These are phyloP conservation scores for Monascus ruber DNA, from an alignment of 2,329 filamentous ascomycete genomes.

Conservation along the genomic window DNA sequence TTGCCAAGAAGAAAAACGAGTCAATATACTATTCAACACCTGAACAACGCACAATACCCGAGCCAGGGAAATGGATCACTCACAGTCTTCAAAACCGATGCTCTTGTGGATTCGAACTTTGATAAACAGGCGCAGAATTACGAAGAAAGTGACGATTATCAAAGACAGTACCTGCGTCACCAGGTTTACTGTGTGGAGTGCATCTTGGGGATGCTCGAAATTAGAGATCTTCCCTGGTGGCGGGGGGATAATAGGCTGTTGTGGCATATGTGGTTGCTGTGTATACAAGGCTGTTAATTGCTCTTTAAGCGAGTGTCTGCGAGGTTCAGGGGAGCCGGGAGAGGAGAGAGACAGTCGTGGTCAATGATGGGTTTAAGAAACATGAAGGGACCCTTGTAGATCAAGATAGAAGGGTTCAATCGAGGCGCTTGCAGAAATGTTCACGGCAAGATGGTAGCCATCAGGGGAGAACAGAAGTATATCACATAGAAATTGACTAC, in stretches of 20 bases:
- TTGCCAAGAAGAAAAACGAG: neutral
- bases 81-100: conserved; percentile 24
- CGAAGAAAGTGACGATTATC: conserved; percentile 19
- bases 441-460: no score
- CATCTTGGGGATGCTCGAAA: conserved; percentile 14
- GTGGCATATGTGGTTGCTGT: neutral
- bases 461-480: no score
- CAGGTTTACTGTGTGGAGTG: conserved; percentile 20
- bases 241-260: conserved; percentile 4
- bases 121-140: conserved; percentile 19
- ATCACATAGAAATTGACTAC: no score
- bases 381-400: neutral
- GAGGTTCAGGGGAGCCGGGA: no score
- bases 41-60: no score
- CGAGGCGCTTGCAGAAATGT: neutral
- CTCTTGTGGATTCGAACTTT: conserved; percentile 21
- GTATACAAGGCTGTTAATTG: neutral
- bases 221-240: conserved; percentile 8
- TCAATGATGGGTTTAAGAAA: neutral
- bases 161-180: conserved; percentile 27
- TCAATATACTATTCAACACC: conserved; percentile 3
- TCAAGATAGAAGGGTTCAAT: neutral
- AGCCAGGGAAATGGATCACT: conserved; percentile 7
- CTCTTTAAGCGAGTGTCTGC: no score
- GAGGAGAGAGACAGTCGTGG: no score